phyloP scores from a whole-genome alignment of 176 grass and related monocot species.

The Lolium perenne region DNA sequence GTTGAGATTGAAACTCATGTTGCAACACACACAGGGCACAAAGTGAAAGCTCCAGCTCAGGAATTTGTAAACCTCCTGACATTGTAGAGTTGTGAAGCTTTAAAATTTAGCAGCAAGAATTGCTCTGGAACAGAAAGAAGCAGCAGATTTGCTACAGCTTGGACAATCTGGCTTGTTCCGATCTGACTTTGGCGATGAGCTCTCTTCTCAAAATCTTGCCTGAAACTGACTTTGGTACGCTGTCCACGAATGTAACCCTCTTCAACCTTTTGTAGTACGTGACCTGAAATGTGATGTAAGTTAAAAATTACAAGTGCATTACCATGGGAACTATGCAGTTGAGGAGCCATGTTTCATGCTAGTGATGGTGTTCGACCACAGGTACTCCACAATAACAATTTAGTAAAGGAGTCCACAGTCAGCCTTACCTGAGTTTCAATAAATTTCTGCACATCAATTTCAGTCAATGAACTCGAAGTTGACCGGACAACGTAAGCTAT shows the following conservation, averaged over 20 bases:
- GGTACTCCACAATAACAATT: background rate
- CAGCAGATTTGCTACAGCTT: constrained; percentile 55
- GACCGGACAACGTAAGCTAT: constrained; percentile 82
- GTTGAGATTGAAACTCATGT: background rate
- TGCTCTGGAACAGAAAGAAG: background rate
- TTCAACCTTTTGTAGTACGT: constrained; percentile 79
- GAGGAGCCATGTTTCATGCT: background rate
- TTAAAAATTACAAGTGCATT: background rate
- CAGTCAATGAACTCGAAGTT: constrained; percentile 70
- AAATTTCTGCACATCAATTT: constrained; percentile 77
- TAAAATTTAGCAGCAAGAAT: background rate
- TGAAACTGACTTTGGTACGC: constrained; percentile 76
- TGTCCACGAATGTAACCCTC: constrained; percentile 73
- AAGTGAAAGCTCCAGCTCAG: background rate
- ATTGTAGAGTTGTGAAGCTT: background rate
- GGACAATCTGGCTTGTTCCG: constrained; percentile 38
- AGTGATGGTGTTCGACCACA: background rate
- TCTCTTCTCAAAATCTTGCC: constrained; percentile 90
- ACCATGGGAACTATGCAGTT: background rate
- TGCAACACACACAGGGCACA: background rate
- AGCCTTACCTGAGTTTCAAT: constrained; percentile 73
- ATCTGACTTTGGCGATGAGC: constrained; percentile 77
- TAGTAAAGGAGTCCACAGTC: background rate
- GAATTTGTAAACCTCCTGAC: constrained; percentile 11
- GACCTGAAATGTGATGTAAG: constrained; percentile 50